A percentile compares a stretch with the other conserved stretches of the same genome.
Evolutionary conservation across 2,329 filamentous ascomycete species (phyloP).

Genomic region (Pseudocercospora musae): DNA sequence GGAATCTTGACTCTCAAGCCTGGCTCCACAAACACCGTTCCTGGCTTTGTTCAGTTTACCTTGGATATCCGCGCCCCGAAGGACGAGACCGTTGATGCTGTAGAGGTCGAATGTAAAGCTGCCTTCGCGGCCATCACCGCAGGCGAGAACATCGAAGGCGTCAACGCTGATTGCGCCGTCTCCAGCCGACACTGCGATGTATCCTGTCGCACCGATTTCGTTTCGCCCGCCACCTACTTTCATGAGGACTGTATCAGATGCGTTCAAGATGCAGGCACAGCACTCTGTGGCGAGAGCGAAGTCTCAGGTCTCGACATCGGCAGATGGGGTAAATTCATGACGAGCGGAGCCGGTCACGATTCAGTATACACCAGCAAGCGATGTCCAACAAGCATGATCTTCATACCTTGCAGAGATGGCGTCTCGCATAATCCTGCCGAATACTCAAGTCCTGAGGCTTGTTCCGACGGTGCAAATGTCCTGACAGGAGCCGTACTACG

Average conservation of each 20-base stretch:
- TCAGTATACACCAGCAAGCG: constrained; percentile 45
- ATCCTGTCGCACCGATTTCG: constrained; percentile 60
- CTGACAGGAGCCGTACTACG: constrained; percentile 50
- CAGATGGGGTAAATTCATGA: constrained; percentile 49
- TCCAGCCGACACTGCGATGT: constrained; percentile 45
- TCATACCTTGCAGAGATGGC: constrained; percentile 47
- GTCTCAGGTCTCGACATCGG: constrained; percentile 36
- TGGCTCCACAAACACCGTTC: constrained; percentile 71
- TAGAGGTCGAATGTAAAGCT: constrained; percentile 55
- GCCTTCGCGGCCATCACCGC: constrained; percentile 61
- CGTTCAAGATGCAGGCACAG: constrained; percentile 58
- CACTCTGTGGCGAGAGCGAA: constrained; percentile 53
- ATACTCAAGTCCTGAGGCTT: constrained; percentile 46
- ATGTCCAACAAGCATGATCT: constrained; percentile 49
- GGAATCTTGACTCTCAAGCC: constrained; percentile 66
- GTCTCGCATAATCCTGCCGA: constrained; percentile 49
- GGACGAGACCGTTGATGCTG: constrained; percentile 54
- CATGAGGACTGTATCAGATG: constrained; percentile 64
- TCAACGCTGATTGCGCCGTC: constrained; percentile 45
- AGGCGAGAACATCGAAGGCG: constrained; percentile 52
- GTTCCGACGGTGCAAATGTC: constrained; percentile 48
- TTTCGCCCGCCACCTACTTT: constrained; percentile 62
- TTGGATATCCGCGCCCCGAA: constrained; percentile 63
- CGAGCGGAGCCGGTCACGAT: constrained; percentile 64
- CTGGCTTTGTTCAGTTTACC: constrained; percentile 63